Evolutionary conservation across 495 filamentous ascomycete species (phyloP), one percentile per base, ranked within the genome.

Genomic region (Aspergillus biplanus): DNA sequence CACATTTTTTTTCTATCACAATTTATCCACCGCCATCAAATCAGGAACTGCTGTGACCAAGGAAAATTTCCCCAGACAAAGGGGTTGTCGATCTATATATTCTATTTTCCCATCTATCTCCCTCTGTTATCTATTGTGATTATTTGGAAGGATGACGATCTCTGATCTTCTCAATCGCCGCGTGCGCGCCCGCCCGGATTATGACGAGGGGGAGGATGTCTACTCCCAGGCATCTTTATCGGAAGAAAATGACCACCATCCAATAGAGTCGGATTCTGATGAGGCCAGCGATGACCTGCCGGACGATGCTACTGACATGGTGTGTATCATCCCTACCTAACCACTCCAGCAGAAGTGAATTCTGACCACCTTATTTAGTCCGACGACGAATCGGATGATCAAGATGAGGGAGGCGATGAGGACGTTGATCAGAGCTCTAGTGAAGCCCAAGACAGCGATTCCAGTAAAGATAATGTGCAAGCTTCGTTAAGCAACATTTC

Each of bases 401-500:
- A 34, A 13, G 57, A 61, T 3, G 44, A 60, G 12, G 72, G 67
- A 47, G 72, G 73, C 44, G 69, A 65, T 9, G 64, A 74, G 35
- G 73, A 73, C 21, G 50, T 31, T n/a, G 46, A 39, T 12, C 52
- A 59, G 15, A 64, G 57, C 18, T 56, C 63, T 18, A 47, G 48
- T 18, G 66, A 59, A 9, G 42, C 21, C 21, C 21, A 49, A 0
- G 61, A 68, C 46, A 60, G 66, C 21, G 69, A 65, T 27, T 65
- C 63, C 49, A 73, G 78, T 13, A 67, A 78, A 61, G 73, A 78
- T 12, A 78, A 80, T 56, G 71, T 79, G 42, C 73, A 79, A 69
- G 66, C 70, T 54, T 77, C 71, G 31, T 68, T 80, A 44, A 72
- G 73, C 62, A 74, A 75, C 75, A 75, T 97, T 56, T 94, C 93